Conservation (phyloP, 1,139 yeast genomes). For the Sugiyamaella japonica region DNA sequence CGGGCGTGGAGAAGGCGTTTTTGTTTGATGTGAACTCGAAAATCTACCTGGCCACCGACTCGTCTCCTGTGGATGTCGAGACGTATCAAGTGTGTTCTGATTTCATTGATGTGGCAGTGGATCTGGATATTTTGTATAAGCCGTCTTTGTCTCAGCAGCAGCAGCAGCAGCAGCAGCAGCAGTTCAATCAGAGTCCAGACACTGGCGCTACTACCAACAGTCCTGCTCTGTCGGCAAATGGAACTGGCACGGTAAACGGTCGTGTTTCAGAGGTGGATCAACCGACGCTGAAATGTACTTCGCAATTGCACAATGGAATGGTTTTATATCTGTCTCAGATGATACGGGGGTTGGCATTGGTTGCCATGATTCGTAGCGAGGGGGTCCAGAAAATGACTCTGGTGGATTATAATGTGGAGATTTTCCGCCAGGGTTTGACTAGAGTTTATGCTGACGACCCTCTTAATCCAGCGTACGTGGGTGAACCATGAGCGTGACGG, state of each 20-base stretch:
- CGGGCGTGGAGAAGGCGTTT: slow-evolving; percentile 89
- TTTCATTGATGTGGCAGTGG: slow-evolving; percentile 91
- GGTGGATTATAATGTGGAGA: slow-evolving; percentile 84
- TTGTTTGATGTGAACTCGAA: slow-evolving; percentile 91
- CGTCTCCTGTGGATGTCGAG: slow-evolving; percentile 92
- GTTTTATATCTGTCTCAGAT: slow-evolving; percentile 82
- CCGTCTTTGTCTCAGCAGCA: slow-evolving; percentile 12
- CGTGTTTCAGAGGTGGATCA: slow-evolving; percentile 13
- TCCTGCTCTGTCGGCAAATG: not conserved
- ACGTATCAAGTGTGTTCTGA: slow-evolving; percentile 97
- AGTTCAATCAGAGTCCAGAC: slow-evolving; percentile 10
- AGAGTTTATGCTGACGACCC: slow-evolving; percentile 54
- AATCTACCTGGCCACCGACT: slow-evolving; percentile 93
- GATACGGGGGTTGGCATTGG: slow-evolving; percentile 90
- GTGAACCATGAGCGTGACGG: no score
- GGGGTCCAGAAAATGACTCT: slow-evolving; percentile 55
- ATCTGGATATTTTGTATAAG: slow-evolving; percentile 55
- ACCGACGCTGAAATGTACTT: slow-evolving; percentile 62
- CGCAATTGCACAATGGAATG: slow-evolving; percentile 78
- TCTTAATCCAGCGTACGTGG: not conserved
- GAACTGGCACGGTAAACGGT: not conserved
- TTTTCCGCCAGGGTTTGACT: slow-evolving; percentile 75
- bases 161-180: slow-evolving; percentile 3
- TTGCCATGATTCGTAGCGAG: slow-evolving; percentile 75
- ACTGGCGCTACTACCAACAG: not conserved